Evolutionary conservation across 2,329 filamentous ascomycete species (phyloP).

Genomic region (Colletotrichum sp.): DNA sequence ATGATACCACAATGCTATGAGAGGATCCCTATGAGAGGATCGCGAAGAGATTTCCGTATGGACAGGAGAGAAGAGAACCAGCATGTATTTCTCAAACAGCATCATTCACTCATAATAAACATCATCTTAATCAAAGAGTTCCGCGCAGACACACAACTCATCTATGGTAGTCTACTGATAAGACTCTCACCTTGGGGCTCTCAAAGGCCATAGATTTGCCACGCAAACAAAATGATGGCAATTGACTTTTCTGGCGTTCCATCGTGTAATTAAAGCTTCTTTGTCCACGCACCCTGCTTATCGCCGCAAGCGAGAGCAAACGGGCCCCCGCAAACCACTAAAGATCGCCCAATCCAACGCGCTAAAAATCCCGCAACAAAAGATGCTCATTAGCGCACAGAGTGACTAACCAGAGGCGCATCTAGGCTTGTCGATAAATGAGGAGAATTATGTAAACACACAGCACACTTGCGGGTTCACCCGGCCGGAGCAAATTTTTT

Average conservation of each 20-base stretch:
- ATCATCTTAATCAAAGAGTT: neutral
- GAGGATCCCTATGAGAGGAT: neutral
- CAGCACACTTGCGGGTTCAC: neutral
- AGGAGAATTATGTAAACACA: neutral
- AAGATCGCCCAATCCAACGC: neutral
- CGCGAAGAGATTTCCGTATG: rapidly evolving
- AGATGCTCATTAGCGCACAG: neutral
- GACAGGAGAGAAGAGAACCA: neutral
- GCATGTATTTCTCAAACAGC: neutral
- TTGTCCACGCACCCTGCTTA: neutral
- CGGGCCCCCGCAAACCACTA: neutral
- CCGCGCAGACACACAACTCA: rapidly evolving
- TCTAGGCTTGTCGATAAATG: neutral
- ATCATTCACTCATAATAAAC: neutral
- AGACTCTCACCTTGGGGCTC: neutral
- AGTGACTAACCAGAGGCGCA: neutral
- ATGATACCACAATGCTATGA: neutral
- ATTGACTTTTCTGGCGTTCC: neutral
- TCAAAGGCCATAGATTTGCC: neutral
- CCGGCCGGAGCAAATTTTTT: neutral
- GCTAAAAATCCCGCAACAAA: neutral
- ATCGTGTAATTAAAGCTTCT: neutral
- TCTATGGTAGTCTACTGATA: neutral
- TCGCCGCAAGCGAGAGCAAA: neutral
- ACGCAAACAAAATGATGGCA: neutral